Base-by-base conservation (phyloP, 306 rosid species). In the Fagus crenata region DNA sequence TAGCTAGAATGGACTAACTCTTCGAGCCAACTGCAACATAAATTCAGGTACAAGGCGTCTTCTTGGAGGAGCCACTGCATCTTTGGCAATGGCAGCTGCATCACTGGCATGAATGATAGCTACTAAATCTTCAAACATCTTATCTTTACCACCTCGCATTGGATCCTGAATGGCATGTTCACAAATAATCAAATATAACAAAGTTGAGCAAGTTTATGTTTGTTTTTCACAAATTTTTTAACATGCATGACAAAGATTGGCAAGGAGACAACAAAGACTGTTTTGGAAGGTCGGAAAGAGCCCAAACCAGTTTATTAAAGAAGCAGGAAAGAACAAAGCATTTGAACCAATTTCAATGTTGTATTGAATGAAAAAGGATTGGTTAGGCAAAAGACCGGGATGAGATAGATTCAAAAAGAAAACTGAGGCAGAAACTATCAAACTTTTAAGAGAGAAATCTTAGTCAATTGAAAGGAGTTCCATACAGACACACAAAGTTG, bases 11-110 rank as follows among this genome's bases (percentile, higher is more conserved):
- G 97, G 98, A 84, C 98, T 94, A 56, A 94, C 89, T 11, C 56
- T 74, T 74, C 81, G 95, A 77, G 98, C 98, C 82, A 94, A 80
- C 55, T 85, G 86, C 86, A 94, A 81, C 95, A 94, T 85, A 81
- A 74, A 92, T 80, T 94, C 97, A 1, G 97, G 98, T 17, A 94
- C 96, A 40, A 94, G 97, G 55, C 98, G 93, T 81, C 81, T 92
- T 78, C 97, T 85, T 55, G 87, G 92, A 55, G 91, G 95, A 87
- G 95, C 96, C 46, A 17, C 75, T 17, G 84, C 91, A 74, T 92
- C 93, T 83, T 67, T 92, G 49, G 91, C 87, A 14, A 83, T 86
- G 17, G 96, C 95, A 37, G 84, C 97, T 11, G 88, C 41, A 77
- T 92, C 97, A 53, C 77, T 88, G 32, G 90, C 82, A 41, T 92